Base-by-base conservation (phyloP, 179 eudicot genomes). In the Silene coronaria region DNA sequence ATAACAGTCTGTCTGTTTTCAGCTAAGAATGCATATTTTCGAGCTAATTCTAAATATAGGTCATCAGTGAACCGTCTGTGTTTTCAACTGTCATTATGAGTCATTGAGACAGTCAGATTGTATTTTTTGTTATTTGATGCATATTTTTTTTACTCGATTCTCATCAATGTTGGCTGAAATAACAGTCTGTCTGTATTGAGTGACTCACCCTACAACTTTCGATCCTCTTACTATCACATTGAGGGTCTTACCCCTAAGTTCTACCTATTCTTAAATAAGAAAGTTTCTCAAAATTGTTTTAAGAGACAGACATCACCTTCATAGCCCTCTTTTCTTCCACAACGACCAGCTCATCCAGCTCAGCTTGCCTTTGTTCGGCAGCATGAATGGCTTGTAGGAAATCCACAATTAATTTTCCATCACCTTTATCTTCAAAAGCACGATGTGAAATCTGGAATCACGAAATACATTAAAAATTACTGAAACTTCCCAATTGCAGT, bases 321-420 rank as follows among this genome's bases (percentile, higher is more conserved):
- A 91, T 80, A 70, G 72, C 79, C 79, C 90, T 92, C 86, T 88
- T 91, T 79, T 95, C 97, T 83, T 95, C 92, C 21, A 86, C 77
- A 67, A 87, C 89, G 32, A 80, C 75, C 62, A 73, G 89, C 63
- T 96, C 92, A 87, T 92, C 97, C 74, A 95, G 66, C 79, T 91
- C 99, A 22, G 93, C 97, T 78, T 95, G 99, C 83, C 92, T 83
- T 76, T 91, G 82, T 82, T 95, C 99, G 85, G 99, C 97, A 62
- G 89, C 87, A 82, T 95, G 99, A 79, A 95, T 87, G 78, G 97
- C 97, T 86, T 92, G 86, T 77, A 95, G 75, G 71, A 95, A 86
- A 85, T 95, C 99, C 84, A 95, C 69, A 77, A 92, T 89, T 85
- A 95, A 61, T 80, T 88, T 91, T 74, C 97, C 97, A 87, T 88